Percentiles rank a stretch among this genome's conserved stretches.
Conservation (phyloP, 257 asterid genomes). For the Ilex aquifolium region DNA sequence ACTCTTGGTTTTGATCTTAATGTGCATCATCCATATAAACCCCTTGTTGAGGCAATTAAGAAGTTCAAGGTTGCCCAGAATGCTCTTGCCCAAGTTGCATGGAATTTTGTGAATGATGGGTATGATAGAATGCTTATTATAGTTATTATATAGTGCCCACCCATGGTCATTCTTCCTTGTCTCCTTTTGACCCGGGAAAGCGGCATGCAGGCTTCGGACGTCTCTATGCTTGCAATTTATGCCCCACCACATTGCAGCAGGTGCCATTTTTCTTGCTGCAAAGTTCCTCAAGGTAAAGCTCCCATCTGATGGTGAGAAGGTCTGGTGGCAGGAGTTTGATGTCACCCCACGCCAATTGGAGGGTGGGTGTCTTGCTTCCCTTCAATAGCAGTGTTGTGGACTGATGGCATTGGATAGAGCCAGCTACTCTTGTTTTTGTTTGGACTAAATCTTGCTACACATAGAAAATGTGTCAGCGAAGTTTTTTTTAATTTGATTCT, state of each 20-base stretch:
- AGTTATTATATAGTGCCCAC: conserved; percentile 23
- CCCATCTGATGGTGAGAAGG: conserved; percentile 89
- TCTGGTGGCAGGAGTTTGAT: conserved; percentile 99
- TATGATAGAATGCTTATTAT: conserved; percentile 39
- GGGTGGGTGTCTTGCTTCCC: conserved; percentile 62
- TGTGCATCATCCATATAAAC: conserved; percentile 83
- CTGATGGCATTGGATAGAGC: conserved; percentile 18
- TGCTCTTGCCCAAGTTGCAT: conserved; percentile 90
- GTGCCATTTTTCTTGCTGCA: conserved; percentile 98
- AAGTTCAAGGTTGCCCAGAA: conserved; percentile 86
- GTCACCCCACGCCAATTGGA: conserved; percentile 99
- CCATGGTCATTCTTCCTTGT: conserved; percentile 37
- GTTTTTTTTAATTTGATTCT: too few relatives aligned
- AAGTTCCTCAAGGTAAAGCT: conserved; percentile 98
- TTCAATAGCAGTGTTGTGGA: conserved; percentile 22
- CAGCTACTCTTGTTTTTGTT: neutral
- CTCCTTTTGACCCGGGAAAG: conserved; percentile 60
- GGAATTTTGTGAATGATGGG: conserved; percentile 99
- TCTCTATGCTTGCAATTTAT: conserved; percentile 95
- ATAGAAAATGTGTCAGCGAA: neutral
- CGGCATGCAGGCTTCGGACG: conserved; percentile 89
- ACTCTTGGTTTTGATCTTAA: conserved; percentile 84
- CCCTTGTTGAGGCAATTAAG: conserved; percentile 89
- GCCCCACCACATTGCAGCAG: conserved; percentile 99
- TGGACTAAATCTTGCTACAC: neutral